Evolutionary conservation across 192 early-diverging fungal species (phyloP).

Genomic region (Rhizophagus sp.): DNA sequence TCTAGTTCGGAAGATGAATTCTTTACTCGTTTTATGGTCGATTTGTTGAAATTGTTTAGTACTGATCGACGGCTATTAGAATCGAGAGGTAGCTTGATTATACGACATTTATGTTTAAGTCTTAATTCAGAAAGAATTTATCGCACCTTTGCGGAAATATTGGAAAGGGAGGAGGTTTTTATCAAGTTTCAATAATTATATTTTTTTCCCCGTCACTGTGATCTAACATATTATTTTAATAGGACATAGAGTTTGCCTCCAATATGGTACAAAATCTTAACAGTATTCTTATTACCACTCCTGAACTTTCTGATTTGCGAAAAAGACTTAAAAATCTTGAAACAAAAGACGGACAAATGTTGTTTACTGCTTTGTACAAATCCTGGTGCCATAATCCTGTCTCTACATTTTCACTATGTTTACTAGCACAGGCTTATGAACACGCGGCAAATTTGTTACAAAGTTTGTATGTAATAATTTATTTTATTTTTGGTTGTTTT

Average conservation of each 20-base stretch:
- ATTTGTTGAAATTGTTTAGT: slow-evolving; percentile 87
- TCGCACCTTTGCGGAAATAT: slow-evolving; percentile 79
- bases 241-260: slow-evolving; percentile 92
- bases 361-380: slow-evolving; percentile 86
- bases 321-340: slow-evolving; percentile 80
- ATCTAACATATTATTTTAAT: slow-evolving; percentile 1
- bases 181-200: too few relatives aligned
- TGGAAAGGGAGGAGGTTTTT: slow-evolving; percentile 77
- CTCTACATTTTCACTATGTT: slow-evolving; percentile 88
- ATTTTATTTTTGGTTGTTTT: background rate
- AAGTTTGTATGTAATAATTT: slow-evolving; percentile 61
- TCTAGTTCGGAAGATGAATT: slow-evolving; percentile 84
- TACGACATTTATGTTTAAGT: slow-evolving; percentile 89
- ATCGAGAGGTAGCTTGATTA: slow-evolving; percentile 86
- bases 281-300: slow-evolving; percentile 93
- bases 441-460: slow-evolving; percentile 80
- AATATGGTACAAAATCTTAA: slow-evolving; percentile 98
- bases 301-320: slow-evolving; percentile 84
- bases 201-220: background rate
- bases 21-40: slow-evolving; percentile 86
- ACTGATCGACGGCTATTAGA: slow-evolving; percentile 88
- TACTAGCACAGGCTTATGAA: slow-evolving; percentile 97
- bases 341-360: slow-evolving; percentile 68
- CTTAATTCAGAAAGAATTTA: slow-evolving; percentile 93
- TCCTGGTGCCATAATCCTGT: slow-evolving; percentile 99